A percentile compares a stretch with the other conserved stretches of the same genome.
phyloP scores from a whole-genome alignment of 257 asterid genomes.

The Scutellaria minor region DNA sequence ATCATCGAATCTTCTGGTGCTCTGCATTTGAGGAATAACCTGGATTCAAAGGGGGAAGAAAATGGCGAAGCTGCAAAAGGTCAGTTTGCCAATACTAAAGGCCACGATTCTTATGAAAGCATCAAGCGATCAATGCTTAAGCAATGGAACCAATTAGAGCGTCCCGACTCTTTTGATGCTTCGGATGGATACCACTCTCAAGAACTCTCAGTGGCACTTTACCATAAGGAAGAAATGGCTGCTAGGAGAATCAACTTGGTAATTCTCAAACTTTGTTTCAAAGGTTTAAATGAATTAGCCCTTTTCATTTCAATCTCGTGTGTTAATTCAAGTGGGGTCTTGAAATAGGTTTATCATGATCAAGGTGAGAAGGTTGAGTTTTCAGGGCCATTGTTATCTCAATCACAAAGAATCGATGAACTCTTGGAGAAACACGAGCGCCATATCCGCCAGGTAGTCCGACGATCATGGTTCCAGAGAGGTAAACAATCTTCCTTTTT shows the following conservation, averaged over 20 bases:
- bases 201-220: conserved; percentile 75
- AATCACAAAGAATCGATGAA: conserved; percentile 77
- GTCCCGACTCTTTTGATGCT: conserved; percentile 73
- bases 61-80: conserved; percentile 50
- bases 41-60: conserved; percentile 57
- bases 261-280: conserved; percentile 13
- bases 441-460: conserved; percentile 89
- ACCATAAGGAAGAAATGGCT: conserved; percentile 67
- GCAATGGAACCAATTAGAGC: conserved; percentile 82
- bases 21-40: conserved; percentile 55
- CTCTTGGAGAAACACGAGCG: conserved; percentile 86
- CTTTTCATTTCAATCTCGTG: conserved; percentile 18
- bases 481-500: conserved; percentile 38
- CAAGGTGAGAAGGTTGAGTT: conserved; percentile 89
- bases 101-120: conserved; percentile 53
- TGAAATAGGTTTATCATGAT: conserved; percentile 71
- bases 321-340: conserved; percentile 35
- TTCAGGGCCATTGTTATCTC: conserved; percentile 92
- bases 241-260: conserved; percentile 72
- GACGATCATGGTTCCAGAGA: conserved; percentile 91
- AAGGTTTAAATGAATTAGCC: neutral
- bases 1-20: conserved; percentile 67
- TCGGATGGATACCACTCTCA: conserved; percentile 87
- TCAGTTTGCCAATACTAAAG: conserved; percentile 44
- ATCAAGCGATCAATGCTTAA: conserved; percentile 54